Conservation (phyloP, 352 stramenopile species). For the Phytophthora citricola region DNA sequence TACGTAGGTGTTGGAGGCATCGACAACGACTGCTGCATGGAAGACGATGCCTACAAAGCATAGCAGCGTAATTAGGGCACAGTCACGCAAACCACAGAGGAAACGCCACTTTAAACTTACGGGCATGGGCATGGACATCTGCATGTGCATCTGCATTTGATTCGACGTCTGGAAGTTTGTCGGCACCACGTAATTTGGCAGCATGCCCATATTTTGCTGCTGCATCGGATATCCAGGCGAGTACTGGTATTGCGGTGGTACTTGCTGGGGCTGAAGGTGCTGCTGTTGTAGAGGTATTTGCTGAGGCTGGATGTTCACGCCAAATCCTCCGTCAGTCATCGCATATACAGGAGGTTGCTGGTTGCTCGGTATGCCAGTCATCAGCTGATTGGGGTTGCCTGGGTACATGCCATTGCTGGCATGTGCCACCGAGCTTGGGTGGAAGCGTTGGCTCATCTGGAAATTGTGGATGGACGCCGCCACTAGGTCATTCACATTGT, state of each 20-base stretch:
- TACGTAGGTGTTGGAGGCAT: slow-evolving; percentile 41
- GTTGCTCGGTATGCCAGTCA: slow-evolving; percentile 20
- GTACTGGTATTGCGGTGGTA: slow-evolving; percentile 39
- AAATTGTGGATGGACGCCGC: slow-evolving; percentile 81
- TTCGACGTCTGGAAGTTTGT: slow-evolving; percentile 43
- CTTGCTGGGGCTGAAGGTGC: slow-evolving; percentile 34
- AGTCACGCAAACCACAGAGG: background rate
- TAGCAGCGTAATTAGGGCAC: slow-evolving; percentile 14
- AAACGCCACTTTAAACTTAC: slow-evolving; percentile 26
- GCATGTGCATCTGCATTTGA: slow-evolving; percentile 53
- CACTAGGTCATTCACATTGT: slow-evolving; percentile 71
- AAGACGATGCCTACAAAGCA: slow-evolving; percentile 29
- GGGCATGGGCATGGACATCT: slow-evolving; percentile 39
- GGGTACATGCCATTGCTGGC: slow-evolving; percentile 36
- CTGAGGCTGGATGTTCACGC: slow-evolving; percentile 41
- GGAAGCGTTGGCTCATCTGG: slow-evolving; percentile 70
- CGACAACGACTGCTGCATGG: slow-evolving; percentile 35
- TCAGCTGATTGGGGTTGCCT: slow-evolving; percentile 36
- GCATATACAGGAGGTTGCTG: slow-evolving; percentile 48
- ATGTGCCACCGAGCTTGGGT: slow-evolving; percentile 35
- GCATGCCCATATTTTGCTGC: slow-evolving; percentile 44
- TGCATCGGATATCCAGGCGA: slow-evolving; percentile 54
- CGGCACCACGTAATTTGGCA: slow-evolving; percentile 62
- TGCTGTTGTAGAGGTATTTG: slow-evolving; percentile 34
- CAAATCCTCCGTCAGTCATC: slow-evolving; percentile 53